These are phyloP conservation scores for Rhizodiscina lignyota DNA, from an alignment of 495 filamentous ascomycete species.

Conservation along the genomic window DNA sequence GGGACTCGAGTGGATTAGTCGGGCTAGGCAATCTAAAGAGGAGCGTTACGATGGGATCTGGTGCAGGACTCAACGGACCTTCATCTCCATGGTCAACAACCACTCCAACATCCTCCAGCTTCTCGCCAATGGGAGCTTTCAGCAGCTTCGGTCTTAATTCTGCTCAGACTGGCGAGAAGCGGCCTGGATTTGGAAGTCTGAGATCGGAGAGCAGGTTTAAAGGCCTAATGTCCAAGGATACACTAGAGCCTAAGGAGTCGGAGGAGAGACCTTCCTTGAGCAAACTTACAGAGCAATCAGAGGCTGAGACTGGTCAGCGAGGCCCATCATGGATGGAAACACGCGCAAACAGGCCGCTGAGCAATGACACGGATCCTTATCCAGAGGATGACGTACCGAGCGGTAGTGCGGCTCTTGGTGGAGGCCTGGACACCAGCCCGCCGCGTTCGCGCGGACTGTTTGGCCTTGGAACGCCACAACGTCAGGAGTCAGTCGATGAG, in stretches of 20 bases:
- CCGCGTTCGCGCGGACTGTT: conserved; percentile 26
- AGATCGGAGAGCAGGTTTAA: conserved; percentile 72
- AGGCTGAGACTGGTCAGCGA: not conserved
- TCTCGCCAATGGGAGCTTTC: conserved; percentile 71
- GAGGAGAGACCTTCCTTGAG: no score
- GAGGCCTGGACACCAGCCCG: conserved; percentile 56
- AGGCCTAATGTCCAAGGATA: conserved; percentile 64
- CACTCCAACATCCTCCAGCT: conserved; percentile 33
- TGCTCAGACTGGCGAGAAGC: conserved; percentile 47
- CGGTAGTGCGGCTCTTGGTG: conserved; percentile 68
- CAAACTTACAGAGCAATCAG: not conserved
- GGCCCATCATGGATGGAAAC: conserved; percentile 35
- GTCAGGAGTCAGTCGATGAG: conserved; percentile 33
- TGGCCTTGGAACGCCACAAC: conserved; percentile 38
- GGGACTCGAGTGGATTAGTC: conserved; percentile 28
- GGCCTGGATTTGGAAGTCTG: conserved; percentile 44
- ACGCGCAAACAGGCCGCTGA: conserved; percentile 29
- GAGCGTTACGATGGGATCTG: conserved; percentile 48
- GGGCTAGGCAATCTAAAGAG: no score
- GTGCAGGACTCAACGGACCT: conserved; percentile 30
- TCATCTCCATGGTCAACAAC: conserved; percentile 55
- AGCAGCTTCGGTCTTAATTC: conserved; percentile 54
- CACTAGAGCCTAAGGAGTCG: no score
- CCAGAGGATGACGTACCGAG: conserved; percentile 43
- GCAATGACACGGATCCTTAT: conserved; percentile 76